phyloP scores from a whole-genome alignment of 257 asterid species.

The Penstemon barbatus region DNA sequence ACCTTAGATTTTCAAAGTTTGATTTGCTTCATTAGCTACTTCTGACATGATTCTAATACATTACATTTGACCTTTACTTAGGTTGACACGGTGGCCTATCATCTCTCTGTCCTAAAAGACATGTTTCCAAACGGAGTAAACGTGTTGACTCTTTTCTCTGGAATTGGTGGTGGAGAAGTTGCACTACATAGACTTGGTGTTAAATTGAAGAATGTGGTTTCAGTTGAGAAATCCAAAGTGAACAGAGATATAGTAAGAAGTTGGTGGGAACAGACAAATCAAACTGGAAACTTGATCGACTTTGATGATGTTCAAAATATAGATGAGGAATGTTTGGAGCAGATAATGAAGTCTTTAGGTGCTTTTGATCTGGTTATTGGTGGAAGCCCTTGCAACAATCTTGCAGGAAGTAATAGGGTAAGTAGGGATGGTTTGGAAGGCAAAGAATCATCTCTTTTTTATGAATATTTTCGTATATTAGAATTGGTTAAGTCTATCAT shows the following conservation, averaged over 20 bases:
- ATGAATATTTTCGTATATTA: conserved; percentile 46
- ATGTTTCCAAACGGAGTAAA: conserved; percentile 70
- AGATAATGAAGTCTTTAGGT: conserved; percentile 34
- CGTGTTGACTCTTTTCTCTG: conserved; percentile 77
- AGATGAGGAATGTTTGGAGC: conserved; percentile 42
- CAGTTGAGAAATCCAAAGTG: conserved; percentile 72
- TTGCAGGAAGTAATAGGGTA: conserved; percentile 74
- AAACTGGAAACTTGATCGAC: conserved; percentile 54
- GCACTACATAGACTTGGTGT: conserved; percentile 85
- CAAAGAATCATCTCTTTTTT: conserved; percentile 55
- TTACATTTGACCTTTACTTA: conserved; percentile 18
- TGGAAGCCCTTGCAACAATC: conserved; percentile 81
- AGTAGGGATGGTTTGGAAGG: conserved; percentile 85
- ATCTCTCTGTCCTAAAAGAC: conserved; percentile 69
- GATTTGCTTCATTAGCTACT: background rate
- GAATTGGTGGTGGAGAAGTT: conserved; percentile 94
- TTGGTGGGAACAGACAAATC: conserved; percentile 98
- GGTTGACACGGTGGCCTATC: conserved; percentile 95
- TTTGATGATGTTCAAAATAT: conserved; percentile 58
- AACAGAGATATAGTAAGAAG: conserved; percentile 69
- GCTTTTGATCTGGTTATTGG: conserved; percentile 61
- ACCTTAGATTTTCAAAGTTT: background rate
- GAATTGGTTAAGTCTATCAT: background rate
- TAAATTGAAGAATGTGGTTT: conserved; percentile 60
- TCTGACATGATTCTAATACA: conserved; percentile 5